Base-by-base conservation (phyloP, 2,329 filamentous ascomycete genomes). In the Ophiostoma ips region DNA sequence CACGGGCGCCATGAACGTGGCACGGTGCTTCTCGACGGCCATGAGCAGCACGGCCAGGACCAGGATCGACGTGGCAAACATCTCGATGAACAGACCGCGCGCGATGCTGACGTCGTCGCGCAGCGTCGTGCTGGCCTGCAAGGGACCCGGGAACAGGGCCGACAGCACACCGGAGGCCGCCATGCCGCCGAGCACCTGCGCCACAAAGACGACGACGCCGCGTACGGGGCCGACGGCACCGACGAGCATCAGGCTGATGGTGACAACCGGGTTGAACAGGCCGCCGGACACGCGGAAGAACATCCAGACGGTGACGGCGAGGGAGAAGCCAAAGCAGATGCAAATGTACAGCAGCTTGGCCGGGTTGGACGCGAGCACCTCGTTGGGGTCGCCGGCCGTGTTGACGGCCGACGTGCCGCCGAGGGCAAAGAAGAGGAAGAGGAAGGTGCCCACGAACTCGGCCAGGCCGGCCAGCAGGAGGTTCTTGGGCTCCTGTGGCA, bases 21-120 rank as follows among this genome's bases (percentile, higher is more conserved):
- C 77, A 41, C 80, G 79, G 62, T 87, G 82, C 65, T 87, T 87
- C 61, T 86, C 81, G 4, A 78, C 76, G 0, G 81, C 82, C 41
- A 86, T 70, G 75, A 86, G 82, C 61, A 80, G 76, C 30, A 84
- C 76, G 3, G 79, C 74, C 49, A 84, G 68, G 8, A 83, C 72
- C 10, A 84, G 68, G 59, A 81, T 71, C 0, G 76, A 67, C 0
- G 80, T 84, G 35, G 83, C 67, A 57, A 83, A 79, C 66, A 80
- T 73, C 62, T 84, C 81, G 45, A 84, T 72, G 59, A 84, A 82
- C 37, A 84, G 65, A 7, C 80, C 81, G 52, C 77, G 78, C 0
- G 67, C 67, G 10, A 71, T 66, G 52, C 66, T 74, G 4, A 73
- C 68, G 12, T 71, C 72, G 11, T 67, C 66, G 2, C 69, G 68